Conservation (phyloP, 441 rosid genomes). For the Adansonia rubrostipa region DNA sequence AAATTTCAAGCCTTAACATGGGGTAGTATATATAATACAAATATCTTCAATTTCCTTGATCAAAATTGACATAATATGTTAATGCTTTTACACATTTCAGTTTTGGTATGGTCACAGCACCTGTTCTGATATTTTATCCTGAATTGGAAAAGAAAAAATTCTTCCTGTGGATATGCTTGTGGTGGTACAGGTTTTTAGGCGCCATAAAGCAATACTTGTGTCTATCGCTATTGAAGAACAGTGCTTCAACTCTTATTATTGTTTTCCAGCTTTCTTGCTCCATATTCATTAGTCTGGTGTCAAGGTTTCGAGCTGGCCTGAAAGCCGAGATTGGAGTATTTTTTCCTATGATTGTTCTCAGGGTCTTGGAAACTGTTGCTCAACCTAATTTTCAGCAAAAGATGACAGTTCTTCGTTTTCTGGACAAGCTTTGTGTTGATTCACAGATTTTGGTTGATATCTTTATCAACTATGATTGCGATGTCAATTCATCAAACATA, state of each 20-base stretch:
- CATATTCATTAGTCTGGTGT: conserved; percentile 80
- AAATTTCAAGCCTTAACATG: background rate
- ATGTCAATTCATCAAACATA: conserved; percentile 98
- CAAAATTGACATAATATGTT: background rate
- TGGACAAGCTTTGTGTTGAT: conserved; percentile 93
- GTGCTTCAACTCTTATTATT: conserved; percentile 92
- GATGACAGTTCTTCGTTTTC: conserved; percentile 96
- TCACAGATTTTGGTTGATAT: conserved; percentile 97
- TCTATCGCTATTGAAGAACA: conserved; percentile 90
- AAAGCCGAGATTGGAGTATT: conserved; percentile 99
- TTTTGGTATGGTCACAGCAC: background rate
- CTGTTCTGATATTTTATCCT: conserved; percentile 8
- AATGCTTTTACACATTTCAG: conserved; percentile 10
- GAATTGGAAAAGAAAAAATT: background rate
- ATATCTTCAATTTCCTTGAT: background rate
- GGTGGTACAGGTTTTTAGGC: conserved; percentile 83
- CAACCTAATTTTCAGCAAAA: conserved; percentile 99
- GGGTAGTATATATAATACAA: background rate
- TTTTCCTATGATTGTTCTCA: conserved; percentile 95
- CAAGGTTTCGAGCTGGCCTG: conserved; percentile 95
- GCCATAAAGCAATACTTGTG: conserved; percentile 97
- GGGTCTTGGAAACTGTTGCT: conserved; percentile 93
- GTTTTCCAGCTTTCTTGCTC: conserved; percentile 89
- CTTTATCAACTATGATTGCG: conserved; percentile 97
- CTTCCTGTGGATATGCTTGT: conserved; percentile 30